Base-by-base conservation (phyloP, 306 rosid species). In the Leucaena leucocephala region DNA sequence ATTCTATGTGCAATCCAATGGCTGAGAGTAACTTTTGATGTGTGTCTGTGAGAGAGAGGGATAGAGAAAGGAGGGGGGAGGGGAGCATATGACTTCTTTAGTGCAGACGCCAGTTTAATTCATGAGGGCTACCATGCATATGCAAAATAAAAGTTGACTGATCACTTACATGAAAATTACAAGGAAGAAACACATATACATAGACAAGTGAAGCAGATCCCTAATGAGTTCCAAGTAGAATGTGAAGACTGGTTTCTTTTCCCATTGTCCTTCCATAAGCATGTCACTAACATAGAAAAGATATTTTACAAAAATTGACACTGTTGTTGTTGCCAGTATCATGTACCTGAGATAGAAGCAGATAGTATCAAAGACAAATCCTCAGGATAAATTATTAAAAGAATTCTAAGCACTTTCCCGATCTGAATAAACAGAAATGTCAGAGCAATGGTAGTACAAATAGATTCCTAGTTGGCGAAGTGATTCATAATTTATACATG, bases 231-330 rank as follows among this genome's bases (percentile, higher is more conserved):
- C 99, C 88, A 96, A 84, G 82, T 96, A 96, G 83, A 96, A 96
- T 12, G 99, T 96, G 87, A 90, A 96, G 85, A 96, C 93, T 35
- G 96, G 98, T 84, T 93, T 96, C 83, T 38, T 93, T 88, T 96
- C 99, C 99, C 99, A 96, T 66, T 96, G 99, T 79, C 97, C 98
- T 78, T 96, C 99, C 99, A 93, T 96, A 77, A 96, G 94, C 88
- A 90, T 87, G 86, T 96, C 99, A 69, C 83, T 88, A 43, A 96
- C 97, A 78, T 93, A 96, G 92, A 96, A 96, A 80, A 93, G 77
- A 71, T 93, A 96, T 86, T 96, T 96, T 33, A 93, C 92, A 78
- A 96, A 93, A 45, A 91, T 91, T 36, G 99, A 88, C 72, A 96
- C 93, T 4, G 90, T 92, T 39, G 99, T 96, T 48, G 99, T 96